phyloP scores from a whole-genome alignment of 2,329 filamentous ascomycete species.

The Colletotrichum truncatum region DNA sequence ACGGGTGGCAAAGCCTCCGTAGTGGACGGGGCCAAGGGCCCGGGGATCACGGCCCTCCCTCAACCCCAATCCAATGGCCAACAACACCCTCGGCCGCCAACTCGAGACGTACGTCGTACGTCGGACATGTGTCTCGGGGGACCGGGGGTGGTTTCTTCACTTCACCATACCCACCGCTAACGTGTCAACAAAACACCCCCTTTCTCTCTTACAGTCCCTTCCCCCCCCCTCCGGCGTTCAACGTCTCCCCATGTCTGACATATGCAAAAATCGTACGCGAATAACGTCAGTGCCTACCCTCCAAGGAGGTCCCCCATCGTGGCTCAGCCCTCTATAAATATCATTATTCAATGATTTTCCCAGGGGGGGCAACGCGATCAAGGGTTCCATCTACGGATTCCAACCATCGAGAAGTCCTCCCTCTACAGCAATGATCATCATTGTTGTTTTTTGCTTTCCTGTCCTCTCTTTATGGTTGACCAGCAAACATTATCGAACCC shows the following conservation, averaged over 20 bases:
- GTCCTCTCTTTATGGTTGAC: neutral
- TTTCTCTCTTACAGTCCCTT: neutral
- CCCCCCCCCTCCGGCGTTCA: neutral
- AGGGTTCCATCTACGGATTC: conserved; percentile 19
- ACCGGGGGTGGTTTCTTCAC: too few species aligned
- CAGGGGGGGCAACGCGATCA: conserved; percentile 26
- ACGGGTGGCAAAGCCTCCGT: conserved; percentile 28
- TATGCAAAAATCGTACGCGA: conserved; percentile 18
- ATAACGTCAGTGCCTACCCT: conserved; percentile 22
- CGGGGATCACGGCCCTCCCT: conserved; percentile 13
- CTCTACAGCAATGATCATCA: conserved; percentile 28
- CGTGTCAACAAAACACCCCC: conserved; percentile 6
- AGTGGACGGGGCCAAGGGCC: conserved; percentile 15
- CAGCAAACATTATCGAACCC: neutral
- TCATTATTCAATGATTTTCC: conserved; percentile 26
- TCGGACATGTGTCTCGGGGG: conserved; percentile 20
- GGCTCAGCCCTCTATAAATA: conserved; percentile 31
- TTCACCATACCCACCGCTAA: conserved; percentile 1
- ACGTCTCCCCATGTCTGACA: conserved; percentile 2
- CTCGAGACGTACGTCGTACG: conserved; percentile 14
- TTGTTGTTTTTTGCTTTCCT: neutral
- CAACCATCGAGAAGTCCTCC: conserved; percentile 25
- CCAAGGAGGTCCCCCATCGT: conserved; percentile 5
- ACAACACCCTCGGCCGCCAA: neutral
- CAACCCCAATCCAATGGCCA: neutral